These are phyloP conservation scores for Warburgia ugandensis DNA, from an alignment of 164 flowering plant species.

Conservation along the genomic window DNA sequence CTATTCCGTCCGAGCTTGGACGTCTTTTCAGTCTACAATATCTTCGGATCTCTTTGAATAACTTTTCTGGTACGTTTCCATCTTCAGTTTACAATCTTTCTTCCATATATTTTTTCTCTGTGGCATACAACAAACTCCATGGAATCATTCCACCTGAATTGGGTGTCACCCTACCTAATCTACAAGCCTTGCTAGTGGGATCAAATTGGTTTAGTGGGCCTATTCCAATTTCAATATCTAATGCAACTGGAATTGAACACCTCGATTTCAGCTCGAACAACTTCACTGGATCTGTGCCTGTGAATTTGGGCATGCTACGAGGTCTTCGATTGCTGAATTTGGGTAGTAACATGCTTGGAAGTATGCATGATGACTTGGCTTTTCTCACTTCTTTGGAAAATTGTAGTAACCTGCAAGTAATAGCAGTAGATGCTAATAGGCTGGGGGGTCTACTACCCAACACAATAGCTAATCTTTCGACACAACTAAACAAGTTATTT, in stretches of 20 bases:
- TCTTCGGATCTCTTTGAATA: not conserved
- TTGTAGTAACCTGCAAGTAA: no score
- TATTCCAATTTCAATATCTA: not conserved
- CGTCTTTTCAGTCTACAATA: not conserved
- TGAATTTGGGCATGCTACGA: constrained; percentile 2
- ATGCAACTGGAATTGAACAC: not conserved
- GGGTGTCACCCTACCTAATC: not conserved
- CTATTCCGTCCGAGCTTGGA: not conserved
- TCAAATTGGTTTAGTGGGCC: not conserved
- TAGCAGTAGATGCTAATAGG: not conserved
- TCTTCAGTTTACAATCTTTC: constrained; percentile 4
- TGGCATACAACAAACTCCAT: not conserved
- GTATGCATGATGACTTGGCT: no score
- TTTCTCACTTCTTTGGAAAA: no score
- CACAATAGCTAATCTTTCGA: constrained; percentile 23
- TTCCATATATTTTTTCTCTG: not conserved
- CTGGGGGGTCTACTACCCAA: constrained; percentile 22
- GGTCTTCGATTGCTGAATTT: no score
- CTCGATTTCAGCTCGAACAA: not conserved
- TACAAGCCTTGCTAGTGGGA: not conserved
- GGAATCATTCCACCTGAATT: constrained; percentile 5
- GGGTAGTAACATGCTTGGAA: no score
- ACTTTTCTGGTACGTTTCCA: not conserved
- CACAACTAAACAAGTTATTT: not conserved
- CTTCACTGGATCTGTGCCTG: constrained; percentile 7